Percentiles rank a stretch among this genome's conserved stretches.
phyloP scores from a whole-genome alignment of 805 yeast species.

The Candida silvatica region DNA sequence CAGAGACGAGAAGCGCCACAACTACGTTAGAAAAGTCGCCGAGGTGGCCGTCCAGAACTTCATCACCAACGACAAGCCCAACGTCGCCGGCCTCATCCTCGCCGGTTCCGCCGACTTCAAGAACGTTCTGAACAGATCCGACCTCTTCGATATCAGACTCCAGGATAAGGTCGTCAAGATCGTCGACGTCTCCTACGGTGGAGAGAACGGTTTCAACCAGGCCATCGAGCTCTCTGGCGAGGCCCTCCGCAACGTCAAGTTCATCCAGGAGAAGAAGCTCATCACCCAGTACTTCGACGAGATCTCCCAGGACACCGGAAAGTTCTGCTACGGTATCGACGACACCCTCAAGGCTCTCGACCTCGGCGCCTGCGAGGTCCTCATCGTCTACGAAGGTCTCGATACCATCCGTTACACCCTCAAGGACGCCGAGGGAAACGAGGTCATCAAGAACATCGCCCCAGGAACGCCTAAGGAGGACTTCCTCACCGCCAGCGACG shows the following conservation, averaged over 20 bases:
- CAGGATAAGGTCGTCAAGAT: constrained; percentile 80
- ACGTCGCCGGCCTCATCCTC: constrained; percentile 86
- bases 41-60: constrained; percentile 97
- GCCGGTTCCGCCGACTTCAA: constrained; percentile 99
- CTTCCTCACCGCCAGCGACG: constrained; percentile 72
- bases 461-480: constrained; percentile 71
- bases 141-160: constrained; percentile 85
- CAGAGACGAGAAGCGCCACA: constrained; percentile 98
- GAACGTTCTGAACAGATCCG: constrained; percentile 87
- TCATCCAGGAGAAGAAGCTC: constrained; percentile 96
- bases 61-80: constrained; percentile 89
- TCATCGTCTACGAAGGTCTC: constrained; percentile 89
- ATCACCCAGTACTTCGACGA: constrained; percentile 91
- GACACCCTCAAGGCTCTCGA: constrained; percentile 96
- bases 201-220: constrained; percentile 99
- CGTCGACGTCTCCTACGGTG: constrained; percentile 98
- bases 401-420: constrained; percentile 76
- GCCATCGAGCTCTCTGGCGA: constrained; percentile 98
- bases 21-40: constrained; percentile 95
- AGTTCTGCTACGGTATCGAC: constrained; percentile 94
- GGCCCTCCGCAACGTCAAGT: constrained; percentile 92
- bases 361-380: constrained; percentile 88
- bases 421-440: constrained; percentile 76
- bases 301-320: constrained; percentile 95
- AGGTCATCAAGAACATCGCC: constrained; percentile 60